A percentile compares a stretch with the other conserved stretches of the same genome.
Evolutionary conservation across 768 basidiomycete species (phyloP).

Genomic region (Infundibulicybe gibba): DNA sequence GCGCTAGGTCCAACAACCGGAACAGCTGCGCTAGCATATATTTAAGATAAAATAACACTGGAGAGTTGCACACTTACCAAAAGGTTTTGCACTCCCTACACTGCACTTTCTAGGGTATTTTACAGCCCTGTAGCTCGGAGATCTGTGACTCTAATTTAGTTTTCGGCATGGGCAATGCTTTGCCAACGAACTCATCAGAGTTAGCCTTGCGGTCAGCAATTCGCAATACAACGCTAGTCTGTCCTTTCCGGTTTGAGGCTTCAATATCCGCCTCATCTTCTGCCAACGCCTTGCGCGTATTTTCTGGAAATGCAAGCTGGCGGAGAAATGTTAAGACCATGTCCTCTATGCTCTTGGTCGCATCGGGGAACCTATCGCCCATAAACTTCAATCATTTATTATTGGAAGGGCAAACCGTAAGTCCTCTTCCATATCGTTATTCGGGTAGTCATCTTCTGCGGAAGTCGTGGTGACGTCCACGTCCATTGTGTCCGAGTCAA

Average conservation of each 20-base stretch:
- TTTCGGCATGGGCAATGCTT: no score
- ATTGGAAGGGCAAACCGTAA: no score
- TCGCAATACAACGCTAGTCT: constrained; percentile 26
- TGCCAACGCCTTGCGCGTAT: constrained; percentile 6
- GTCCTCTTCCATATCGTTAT: no score
- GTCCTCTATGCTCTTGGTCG: constrained; percentile 23
- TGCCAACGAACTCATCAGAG: constrained; percentile 18
- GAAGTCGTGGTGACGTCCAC: no score
- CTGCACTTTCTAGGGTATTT: constrained; percentile 31
- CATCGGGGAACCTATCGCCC: no score
- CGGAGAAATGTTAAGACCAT: constrained; percentile 31
- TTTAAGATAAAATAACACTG: neutral
- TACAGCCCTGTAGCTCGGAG: constrained; percentile 18
- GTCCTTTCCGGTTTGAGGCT: constrained; percentile 8
- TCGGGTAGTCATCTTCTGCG: no score
- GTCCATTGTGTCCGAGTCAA: no score
- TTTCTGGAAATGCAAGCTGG: constrained; percentile 20
- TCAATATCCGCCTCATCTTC: constrained; percentile 5
- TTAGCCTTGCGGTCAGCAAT: constrained; percentile 30
- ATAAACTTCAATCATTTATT: no score
- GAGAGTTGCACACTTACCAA: constrained; percentile 28
- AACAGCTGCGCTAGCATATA: constrained; percentile 59
- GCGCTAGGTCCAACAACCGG: constrained; percentile 61
- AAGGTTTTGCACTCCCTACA: constrained; percentile 32
- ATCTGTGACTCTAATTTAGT: constrained; percentile 3